Percentiles rank a stretch among this genome's conserved stretches.
Evolutionary conservation across 306 rosid species (phyloP).

Genomic region (Citrullus mucosospermus): DNA sequence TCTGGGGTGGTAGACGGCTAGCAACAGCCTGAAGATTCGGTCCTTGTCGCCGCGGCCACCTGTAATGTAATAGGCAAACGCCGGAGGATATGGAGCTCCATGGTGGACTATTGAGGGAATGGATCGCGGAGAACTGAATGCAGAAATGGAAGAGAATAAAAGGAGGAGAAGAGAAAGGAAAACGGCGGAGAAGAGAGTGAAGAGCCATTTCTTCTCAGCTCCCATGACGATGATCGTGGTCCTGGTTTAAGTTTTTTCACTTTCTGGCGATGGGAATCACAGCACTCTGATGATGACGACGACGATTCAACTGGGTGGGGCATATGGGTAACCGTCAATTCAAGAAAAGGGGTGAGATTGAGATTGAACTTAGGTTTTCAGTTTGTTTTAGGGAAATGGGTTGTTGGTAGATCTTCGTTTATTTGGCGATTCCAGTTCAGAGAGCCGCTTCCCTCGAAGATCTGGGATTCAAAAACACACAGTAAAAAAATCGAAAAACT

Average conservation of each 20-base stretch:
- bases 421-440: slow-evolving; percentile 7
- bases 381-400: slow-evolving; percentile 17
- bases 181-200: slow-evolving; percentile 62
- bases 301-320: slow-evolving; percentile 12
- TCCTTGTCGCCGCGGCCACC: slow-evolving; percentile 59
- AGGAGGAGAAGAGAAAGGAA: slow-evolving; percentile 46
- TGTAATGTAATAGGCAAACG: slow-evolving; percentile 69
- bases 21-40: slow-evolving; percentile 66
- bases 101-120: slow-evolving; percentile 56
- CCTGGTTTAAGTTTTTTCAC: neutral
- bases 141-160: slow-evolving; percentile 49
- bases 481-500: neutral
- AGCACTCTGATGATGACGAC: neutral
- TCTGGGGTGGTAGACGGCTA: slow-evolving; percentile 88
- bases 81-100: slow-evolving; percentile 67
- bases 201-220: slow-evolving; percentile 83
- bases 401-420: slow-evolving; percentile 37
- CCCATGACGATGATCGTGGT: slow-evolving; percentile 35
- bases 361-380: slow-evolving; percentile 7
- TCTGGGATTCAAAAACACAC: slow-evolving; percentile 11
- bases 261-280: neutral
- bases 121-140: slow-evolving; percentile 55
- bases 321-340: slow-evolving; percentile 25
- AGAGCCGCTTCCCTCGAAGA: slow-evolving; percentile 5
- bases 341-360: slow-evolving; percentile 18